Conservation (phyloP, 1,284 basidiomycete genomes). For the Sphagnurus paluster region DNA sequence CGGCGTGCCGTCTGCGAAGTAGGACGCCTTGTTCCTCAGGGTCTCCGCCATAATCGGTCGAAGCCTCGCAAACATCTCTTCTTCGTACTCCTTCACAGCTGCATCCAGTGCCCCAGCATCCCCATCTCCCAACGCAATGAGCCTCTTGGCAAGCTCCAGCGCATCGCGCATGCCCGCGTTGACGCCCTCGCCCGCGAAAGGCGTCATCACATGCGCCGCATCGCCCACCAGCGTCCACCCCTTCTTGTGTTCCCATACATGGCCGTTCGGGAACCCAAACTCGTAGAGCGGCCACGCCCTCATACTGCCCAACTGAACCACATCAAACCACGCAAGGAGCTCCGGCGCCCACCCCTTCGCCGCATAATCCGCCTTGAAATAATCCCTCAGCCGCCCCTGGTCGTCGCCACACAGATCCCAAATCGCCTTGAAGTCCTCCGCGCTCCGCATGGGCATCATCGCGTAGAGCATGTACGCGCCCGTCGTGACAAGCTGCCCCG, state of each 20-base stretch:
- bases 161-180: slow-evolving; percentile 32
- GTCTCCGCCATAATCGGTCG: slow-evolving; percentile 11
- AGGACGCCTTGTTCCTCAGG: slow-evolving; percentile 4
- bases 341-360: slow-evolving; percentile 11
- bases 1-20: slow-evolving; percentile 9
- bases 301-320: slow-evolving; percentile 16
- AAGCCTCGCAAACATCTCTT: slow-evolving; percentile 13
- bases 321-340: slow-evolving; percentile 23
- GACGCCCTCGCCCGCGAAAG: slow-evolving; percentile 43
- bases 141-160: slow-evolving; percentile 19
- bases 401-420: slow-evolving; percentile 15
- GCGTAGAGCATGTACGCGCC: slow-evolving; percentile 33
- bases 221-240: slow-evolving; percentile 38
- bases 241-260: slow-evolving; percentile 11
- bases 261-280: slow-evolving; percentile 13
- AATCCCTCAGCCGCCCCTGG: slow-evolving; percentile 1
- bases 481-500: too few species aligned
- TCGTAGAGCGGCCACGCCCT: slow-evolving; percentile 16
- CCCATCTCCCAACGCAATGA: background rate
- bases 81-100: slow-evolving; percentile 14
- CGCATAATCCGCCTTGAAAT: slow-evolving; percentile 9
- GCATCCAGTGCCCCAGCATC: slow-evolving; percentile 9
- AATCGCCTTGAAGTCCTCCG: slow-evolving; percentile 24
- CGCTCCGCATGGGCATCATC: slow-evolving; percentile 11
- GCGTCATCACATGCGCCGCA: slow-evolving; percentile 49